Evolutionary conservation across 2,329 filamentous ascomycete species (phyloP).

Genomic region (Zasmidium citrigriseum): DNA sequence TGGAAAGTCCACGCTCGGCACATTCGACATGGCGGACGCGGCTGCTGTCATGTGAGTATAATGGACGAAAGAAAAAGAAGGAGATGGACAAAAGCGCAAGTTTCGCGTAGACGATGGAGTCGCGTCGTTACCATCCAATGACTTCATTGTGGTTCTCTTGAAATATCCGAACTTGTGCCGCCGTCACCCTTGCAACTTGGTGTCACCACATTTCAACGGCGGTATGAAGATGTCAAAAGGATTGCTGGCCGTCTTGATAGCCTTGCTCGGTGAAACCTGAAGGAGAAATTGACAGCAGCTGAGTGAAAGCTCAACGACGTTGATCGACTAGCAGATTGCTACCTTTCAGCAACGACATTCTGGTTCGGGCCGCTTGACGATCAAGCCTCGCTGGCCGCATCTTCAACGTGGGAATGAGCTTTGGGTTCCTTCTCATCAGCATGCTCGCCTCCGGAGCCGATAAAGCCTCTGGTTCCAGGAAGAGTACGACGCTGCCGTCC

Average conservation of each 20-base stretch:
- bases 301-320: no score
- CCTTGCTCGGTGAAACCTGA: no score
- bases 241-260: no score
- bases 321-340: no score
- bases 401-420: slow-evolving; percentile 10
- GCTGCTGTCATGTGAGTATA: slow-evolving; percentile 9
- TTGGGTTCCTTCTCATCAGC: slow-evolving; percentile 29
- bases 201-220: not conserved
- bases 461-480: slow-evolving; percentile 24
- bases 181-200: slow-evolving; percentile 8
- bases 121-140: slow-evolving; percentile 3
- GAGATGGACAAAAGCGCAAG: not conserved
- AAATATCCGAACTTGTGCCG: slow-evolving; percentile 8
- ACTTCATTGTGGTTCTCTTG: slow-evolving; percentile 10
- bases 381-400: not conserved
- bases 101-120: slow-evolving; percentile 3
- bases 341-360: no score
- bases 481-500: slow-evolving; percentile 47
- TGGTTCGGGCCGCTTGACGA: no score
- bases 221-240: no score
- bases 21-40: slow-evolving; percentile 9
- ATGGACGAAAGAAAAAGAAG: not conserved
- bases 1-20: slow-evolving; percentile 5
- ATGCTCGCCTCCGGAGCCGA: slow-evolving; percentile 24
- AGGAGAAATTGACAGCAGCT: no score